These are phyloP conservation scores for Simmondsia chinensis DNA, from an alignment of 148 eudicot species.

Conservation along the genomic window DNA sequence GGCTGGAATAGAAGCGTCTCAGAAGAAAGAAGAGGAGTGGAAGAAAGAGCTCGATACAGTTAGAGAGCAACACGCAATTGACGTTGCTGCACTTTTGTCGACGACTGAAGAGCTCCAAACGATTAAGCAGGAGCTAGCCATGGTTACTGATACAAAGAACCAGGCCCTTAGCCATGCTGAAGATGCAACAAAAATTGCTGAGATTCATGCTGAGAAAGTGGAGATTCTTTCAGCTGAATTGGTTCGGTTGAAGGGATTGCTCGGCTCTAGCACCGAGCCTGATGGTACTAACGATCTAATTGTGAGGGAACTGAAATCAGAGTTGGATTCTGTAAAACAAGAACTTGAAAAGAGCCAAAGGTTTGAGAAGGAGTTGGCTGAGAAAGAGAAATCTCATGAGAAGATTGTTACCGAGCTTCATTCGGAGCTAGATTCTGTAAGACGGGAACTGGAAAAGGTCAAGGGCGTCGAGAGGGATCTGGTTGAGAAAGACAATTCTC, in stretches of 20 bases:
- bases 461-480: constrained; percentile 27
- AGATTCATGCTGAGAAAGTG: constrained; percentile 63
- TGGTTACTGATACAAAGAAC: constrained; percentile 52
- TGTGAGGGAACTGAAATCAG: constrained; percentile 40
- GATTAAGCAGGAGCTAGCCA: constrained; percentile 53
- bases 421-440: constrained; percentile 44
- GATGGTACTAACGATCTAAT: constrained; percentile 36
- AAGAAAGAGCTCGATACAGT: constrained; percentile 59
- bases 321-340: constrained; percentile 43
- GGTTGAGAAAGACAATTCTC: constrained; percentile 13
- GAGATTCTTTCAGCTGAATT: constrained; percentile 62
- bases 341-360: constrained; percentile 42
- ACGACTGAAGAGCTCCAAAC: constrained; percentile 65
- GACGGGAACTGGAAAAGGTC: constrained; percentile 43
- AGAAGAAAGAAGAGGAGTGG: constrained; percentile 81
- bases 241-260: constrained; percentile 48
- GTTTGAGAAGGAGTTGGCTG: constrained; percentile 39
- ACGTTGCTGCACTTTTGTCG: constrained; percentile 55
- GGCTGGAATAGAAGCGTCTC: constrained; percentile 65
- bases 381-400: constrained; percentile 44
- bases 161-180: constrained; percentile 82
- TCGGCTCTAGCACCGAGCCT: constrained; percentile 42
- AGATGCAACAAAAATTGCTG: constrained; percentile 79
- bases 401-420: constrained; percentile 27
- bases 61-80: constrained; percentile 65